Evolutionary conservation across 192 early-diverging fungal genomes (phyloP), one percentile per base, ranked within the genome.

Genomic region (Rhizophagus clarus): DNA sequence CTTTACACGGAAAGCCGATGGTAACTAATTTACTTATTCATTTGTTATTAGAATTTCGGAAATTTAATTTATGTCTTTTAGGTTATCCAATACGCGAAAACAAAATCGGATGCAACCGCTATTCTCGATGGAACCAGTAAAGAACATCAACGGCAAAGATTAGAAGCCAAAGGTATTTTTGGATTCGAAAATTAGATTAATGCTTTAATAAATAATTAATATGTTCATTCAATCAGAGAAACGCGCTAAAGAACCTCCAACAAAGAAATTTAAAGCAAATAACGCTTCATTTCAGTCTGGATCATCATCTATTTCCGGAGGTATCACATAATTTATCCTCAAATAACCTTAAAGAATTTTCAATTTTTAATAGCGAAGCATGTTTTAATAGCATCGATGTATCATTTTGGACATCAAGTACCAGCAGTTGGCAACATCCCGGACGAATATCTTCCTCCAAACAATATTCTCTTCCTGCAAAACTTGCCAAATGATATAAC

Each of bases 391-490:
- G 81, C 70, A 42, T 22, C 71, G 51, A 56, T 71, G 34, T 78
- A 56, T 45, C 70, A 72, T 40, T 73, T 74, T n/a, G 79, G 69
- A 51, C 77, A 74, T 69, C 74, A 75, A 51, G 79, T 82, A 40
- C 79, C 85, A 40, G 40, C 75, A 28, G 11, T 17, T 10, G 77
- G 77, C 4, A 84, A 88, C 74, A 83, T 91, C 47, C 88, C 93
- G 17, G 93, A 95, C 34, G 94, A 96, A 71, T 89, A 88, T 32
- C 87, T 94, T 28, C 92, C 95, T 47, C 93, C 97, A 40, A 99
- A 99, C 90, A 92, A 89, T 76, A 98, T 97, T 83, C 88, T 99
- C 67, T 98, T 98, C 85, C 84, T 99, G 68, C 95, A 98, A 83
- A 92, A 94, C 64, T 79, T 99, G 22, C 94, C 96, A 1, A 67